Conservation (phyloP, 768 basidiomycete genomes). For the Lactarius hengduanensis region DNA sequence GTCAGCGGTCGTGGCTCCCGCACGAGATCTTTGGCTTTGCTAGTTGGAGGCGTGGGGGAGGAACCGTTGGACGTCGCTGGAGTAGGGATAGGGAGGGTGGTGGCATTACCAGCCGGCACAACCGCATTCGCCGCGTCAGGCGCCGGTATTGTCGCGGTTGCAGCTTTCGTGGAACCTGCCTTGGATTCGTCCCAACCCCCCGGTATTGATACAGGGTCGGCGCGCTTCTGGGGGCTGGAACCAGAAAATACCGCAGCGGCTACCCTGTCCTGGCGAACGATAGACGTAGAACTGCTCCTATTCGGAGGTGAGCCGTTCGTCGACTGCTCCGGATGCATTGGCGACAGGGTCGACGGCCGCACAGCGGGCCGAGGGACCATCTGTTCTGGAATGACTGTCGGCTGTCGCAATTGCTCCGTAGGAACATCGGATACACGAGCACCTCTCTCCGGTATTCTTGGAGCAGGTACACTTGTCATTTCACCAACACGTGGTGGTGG, state of each 20-base stretch:
- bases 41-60: neutral
- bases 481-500: neutral
- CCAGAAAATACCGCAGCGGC: neutral
- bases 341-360: neutral
- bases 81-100: neutral
- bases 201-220: neutral
- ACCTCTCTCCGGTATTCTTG: neutral
- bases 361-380: neutral
- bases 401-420: neutral
- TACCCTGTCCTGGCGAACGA: conserved; percentile 1
- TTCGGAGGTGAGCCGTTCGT: neutral
- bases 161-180: neutral
- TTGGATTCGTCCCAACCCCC: neutral
- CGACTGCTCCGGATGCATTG: neutral
- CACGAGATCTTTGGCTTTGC: neutral
- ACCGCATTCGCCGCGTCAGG: neutral
- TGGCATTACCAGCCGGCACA: neutral
- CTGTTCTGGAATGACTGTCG: neutral
- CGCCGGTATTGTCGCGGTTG: neutral
- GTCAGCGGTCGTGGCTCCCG: neutral
- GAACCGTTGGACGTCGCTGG: no score
- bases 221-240: neutral
- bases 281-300: neutral
- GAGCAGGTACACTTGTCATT: neutral
- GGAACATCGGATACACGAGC: neutral